phyloP scores from a whole-genome alignment of 176 grass and related monocot species.

The Pontederia crassipes region DNA sequence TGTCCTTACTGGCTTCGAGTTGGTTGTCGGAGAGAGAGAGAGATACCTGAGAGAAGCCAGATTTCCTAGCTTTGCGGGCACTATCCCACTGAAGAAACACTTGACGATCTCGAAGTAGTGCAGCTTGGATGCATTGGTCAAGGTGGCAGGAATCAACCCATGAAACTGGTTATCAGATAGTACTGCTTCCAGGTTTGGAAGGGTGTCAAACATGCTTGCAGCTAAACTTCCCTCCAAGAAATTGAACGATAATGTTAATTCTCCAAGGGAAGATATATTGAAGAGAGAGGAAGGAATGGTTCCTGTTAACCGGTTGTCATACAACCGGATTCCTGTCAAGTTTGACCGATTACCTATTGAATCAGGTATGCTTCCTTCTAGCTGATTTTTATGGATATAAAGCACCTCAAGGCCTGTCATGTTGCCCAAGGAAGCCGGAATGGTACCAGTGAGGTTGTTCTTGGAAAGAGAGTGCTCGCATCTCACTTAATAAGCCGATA shows the following conservation, averaged over 20 bases:
- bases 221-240: constrained; percentile 25
- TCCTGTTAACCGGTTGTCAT: constrained; percentile 9
- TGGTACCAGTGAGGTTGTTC: constrained; percentile 18
- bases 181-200: neutral
- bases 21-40: no score
- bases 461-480: no score
- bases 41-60: no score
- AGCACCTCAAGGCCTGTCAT: constrained; percentile 17
- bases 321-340: constrained; percentile 6
- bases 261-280: constrained; percentile 8
- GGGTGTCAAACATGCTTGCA: neutral
- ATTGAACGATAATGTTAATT: neutral
- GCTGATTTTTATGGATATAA: neutral
- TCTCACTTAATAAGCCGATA: no score
- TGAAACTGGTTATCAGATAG: neutral
- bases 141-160: neutral
- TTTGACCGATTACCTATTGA: constrained; percentile 1
- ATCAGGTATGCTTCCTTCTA: constrained; percentile 18
- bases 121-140: no score
- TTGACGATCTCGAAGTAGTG: no score
- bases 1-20: no score
- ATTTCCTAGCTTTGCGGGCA: no score
- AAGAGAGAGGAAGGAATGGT: constrained; percentile 15
- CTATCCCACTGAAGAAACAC: no score
- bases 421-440: constrained; percentile 23